Base-by-base conservation (phyloP, 768 basidiomycete genomes). In the Lentinula aciculospora region DNA sequence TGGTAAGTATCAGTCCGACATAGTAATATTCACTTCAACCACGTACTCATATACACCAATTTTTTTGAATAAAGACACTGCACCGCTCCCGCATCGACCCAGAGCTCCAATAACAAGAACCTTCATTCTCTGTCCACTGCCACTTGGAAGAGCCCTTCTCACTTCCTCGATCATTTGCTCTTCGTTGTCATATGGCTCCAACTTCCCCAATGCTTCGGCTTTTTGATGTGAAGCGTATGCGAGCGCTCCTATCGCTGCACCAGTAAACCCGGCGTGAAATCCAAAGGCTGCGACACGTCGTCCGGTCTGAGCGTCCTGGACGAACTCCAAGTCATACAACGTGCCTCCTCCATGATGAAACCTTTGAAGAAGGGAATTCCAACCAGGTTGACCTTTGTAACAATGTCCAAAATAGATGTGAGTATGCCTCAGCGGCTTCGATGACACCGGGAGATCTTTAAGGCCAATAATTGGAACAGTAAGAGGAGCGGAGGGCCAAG, bases 371-470 rank as follows among this genome's bases (percentile, higher is more conserved):
- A 98, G 83, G 44, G 83, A 76, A 10, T 83, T 78, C 96, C 96
- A 99, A n/a, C 96, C 96, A 1, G 80, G 92, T 69, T 99, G 96
- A 42, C 82, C 74, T 74, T 99, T 99, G 82, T 91, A 98, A 73
- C 94, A 96, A 70, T 98, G 96, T 3, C 94, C 95, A 65, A 98
- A 99, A 65, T 97, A 94, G 68, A 99, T 93, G 72, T 99, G 96
- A 2, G 91, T 94, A 72, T 99, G 96, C 8, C 82, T 84, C 13
- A 99, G 76, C 19, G 96, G 89, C 29, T 85, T 84, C 47, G 82
- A 78, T 34, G 92, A 94, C 54, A 74, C 82, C 27, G 89, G 84
- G n/a, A 98, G 84, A 68, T 98, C 96, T 76, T 99, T 99, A 70
- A 99, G 81, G 4, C 96, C 96, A 64, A 98, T 86, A 71, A 99